Evolutionary conservation across 2,329 filamentous ascomycete species (phyloP).

Genomic region (Alternaria triticimaculans): DNA sequence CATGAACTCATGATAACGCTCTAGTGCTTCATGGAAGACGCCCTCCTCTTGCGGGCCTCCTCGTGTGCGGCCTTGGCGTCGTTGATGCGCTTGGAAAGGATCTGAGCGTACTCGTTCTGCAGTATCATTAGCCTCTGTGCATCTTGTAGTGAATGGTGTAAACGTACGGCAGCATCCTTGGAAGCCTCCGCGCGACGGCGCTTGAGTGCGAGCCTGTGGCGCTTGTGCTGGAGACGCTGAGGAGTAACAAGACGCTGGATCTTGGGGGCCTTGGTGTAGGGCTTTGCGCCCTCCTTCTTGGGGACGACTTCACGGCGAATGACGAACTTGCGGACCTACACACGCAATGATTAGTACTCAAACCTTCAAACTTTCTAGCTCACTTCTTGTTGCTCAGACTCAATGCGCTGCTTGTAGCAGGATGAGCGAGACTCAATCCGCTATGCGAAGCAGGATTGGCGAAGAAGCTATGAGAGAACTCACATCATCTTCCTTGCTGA

Average conservation of each 20-base stretch:
- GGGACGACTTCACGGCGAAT: constrained; percentile 96
- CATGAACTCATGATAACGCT: constrained; percentile 39
- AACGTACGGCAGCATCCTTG: constrained; percentile 96
- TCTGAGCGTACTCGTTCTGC: constrained; percentile 96
- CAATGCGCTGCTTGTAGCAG: constrained; percentile 50
- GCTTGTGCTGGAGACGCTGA: constrained; percentile 99
- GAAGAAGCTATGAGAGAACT: constrained; percentile 74
- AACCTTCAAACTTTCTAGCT: constrained; percentile 13
- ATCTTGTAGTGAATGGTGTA: not conserved
- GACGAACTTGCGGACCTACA: constrained; percentile 97
- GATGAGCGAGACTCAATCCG: constrained; percentile 65
- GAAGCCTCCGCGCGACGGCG: constrained; percentile 94
- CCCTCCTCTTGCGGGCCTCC: constrained; percentile 95
- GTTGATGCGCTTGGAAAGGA: constrained; percentile 95
- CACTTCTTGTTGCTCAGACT: constrained; percentile 54
- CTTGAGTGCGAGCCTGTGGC: constrained; percentile 97
- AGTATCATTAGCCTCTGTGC: constrained; percentile 16
- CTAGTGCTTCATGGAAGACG: constrained; percentile 70
- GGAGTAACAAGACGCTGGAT: constrained; percentile 99
- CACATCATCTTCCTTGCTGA: constrained; percentile 99
- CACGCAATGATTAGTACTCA: constrained; percentile 34
- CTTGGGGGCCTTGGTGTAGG: constrained; percentile 99
- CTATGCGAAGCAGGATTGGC: constrained; percentile 56
- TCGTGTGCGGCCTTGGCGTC: constrained; percentile 95
- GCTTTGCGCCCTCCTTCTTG: constrained; percentile 95